These are phyloP conservation scores for Myxozyma geophila DNA, from an alignment of 805 yeast genomes.

Conservation along the genomic window DNA sequence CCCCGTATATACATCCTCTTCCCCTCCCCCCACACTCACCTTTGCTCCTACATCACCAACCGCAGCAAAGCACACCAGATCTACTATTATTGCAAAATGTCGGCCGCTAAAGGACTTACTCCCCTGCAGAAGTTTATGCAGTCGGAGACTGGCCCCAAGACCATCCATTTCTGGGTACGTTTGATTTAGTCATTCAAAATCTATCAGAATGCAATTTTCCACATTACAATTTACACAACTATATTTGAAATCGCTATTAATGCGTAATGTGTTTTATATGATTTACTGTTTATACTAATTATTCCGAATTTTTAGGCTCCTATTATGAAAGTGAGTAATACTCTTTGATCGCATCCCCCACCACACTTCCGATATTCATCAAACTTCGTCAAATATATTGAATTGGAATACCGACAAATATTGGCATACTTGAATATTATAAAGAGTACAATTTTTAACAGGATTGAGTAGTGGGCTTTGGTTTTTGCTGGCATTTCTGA, in stretches of 20 bases:
- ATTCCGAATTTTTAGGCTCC: constrained; percentile 52
- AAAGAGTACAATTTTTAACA: neutral
- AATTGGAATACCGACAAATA: no score
- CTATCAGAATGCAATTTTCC: no score
- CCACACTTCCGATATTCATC: neutral
- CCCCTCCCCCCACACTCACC: neutral
- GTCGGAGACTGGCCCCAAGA: constrained; percentile 92
- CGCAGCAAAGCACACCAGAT: neutral
- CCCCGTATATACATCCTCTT: neutral
- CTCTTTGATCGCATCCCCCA: neutral
- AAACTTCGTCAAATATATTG: no score
- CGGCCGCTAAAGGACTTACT: constrained; percentile 18
- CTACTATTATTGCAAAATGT: neutral
- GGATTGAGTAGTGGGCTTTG: constrained; percentile 70
- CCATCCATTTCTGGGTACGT: constrained; percentile 96
- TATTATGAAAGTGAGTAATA: constrained; percentile 54
- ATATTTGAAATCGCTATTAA: no score
- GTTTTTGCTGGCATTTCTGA: constrained; percentile 92
- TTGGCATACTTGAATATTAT: constrained; percentile 22
- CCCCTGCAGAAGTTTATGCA: constrained; percentile 69
- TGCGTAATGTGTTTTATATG: no score
- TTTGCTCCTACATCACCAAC: neutral
- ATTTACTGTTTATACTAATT: neutral
- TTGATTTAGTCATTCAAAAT: neutral
- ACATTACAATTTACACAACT: no score